Evolutionary conservation across 2,329 filamentous ascomycete species (phyloP).

Genomic region (Mycosphaerella arachidis): DNA sequence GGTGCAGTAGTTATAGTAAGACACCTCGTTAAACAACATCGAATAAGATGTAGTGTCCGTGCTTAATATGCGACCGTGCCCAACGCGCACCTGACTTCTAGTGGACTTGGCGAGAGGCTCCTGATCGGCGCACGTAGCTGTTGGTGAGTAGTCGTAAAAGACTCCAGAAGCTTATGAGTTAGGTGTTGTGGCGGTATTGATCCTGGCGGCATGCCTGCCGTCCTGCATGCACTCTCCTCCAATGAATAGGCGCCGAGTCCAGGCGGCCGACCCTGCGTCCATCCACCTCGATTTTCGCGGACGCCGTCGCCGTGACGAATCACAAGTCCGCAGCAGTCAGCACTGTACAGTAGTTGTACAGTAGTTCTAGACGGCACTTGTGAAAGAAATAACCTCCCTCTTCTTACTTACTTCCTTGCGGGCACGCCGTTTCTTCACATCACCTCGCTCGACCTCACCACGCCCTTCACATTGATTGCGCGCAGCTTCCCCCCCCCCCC

Average conservation of each 20-base stretch:
- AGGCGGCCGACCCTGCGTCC: not conserved
- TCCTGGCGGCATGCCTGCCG: not conserved
- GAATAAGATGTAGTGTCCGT: too few relatives aligned
- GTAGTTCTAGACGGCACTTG: not conserved
- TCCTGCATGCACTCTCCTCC: not conserved
- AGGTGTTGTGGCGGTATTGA: slow-evolving; percentile 10
- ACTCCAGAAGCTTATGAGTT: slow-evolving; percentile 14
- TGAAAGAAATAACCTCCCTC: too few relatives aligned
- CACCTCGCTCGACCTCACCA: slow-evolving; percentile 1
- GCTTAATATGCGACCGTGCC: too few relatives aligned
- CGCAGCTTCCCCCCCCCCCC: not conserved
- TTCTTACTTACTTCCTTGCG: not conserved
- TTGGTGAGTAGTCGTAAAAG: slow-evolving; percentile 17
- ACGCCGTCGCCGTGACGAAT: not conserved
- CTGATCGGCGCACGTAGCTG: slow-evolving; percentile 10
- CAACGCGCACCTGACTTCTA: too few relatives aligned
- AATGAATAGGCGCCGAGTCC: not conserved
- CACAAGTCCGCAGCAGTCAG: not conserved
- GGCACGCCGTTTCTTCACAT: not conserved
- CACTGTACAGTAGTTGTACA: too few relatives aligned
- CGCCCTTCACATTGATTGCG: not conserved
- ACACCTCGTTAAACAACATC: too few relatives aligned
- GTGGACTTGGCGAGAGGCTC: too few relatives aligned
- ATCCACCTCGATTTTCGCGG: not conserved
- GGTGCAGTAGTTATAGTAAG: too few relatives aligned